phyloP scores from a whole-genome alignment of 177 flowering plant species.

The Vitis hybrid region DNA sequence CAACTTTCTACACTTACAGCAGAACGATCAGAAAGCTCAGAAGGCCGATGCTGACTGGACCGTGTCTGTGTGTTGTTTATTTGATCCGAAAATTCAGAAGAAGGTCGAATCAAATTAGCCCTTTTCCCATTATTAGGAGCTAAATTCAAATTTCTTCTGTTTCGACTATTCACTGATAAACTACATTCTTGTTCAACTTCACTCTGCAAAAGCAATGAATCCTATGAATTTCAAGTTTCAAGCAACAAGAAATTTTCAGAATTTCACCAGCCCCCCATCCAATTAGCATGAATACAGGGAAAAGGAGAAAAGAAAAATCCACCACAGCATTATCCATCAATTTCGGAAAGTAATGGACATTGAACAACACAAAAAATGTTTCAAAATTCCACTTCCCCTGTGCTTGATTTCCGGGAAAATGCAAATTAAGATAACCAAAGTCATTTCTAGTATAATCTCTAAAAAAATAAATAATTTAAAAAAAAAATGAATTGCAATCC shows the following conservation, averaged over 20 bases:
- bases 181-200: conserved; percentile 35
- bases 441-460: too few relatives aligned
- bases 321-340: too few relatives aligned
- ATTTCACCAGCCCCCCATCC: background rate
- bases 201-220: conserved; percentile 26
- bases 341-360: too few relatives aligned
- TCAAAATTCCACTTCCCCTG: too few relatives aligned
- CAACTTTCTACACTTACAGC: conserved; percentile 26
- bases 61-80: conserved; percentile 20
- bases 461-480: too few relatives aligned
- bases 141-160: conserved; percentile 5
- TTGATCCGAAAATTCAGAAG: conserved; percentile 20
- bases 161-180: conserved; percentile 11
- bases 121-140: conserved; percentile 10
- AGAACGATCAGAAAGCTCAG: conserved; percentile 38
- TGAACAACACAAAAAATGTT: too few relatives aligned
- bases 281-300: background rate
- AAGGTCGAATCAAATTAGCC: conserved; percentile 17
- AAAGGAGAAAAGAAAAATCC: too few relatives aligned
- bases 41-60: conserved; percentile 37
- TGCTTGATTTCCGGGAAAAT: too few relatives aligned
- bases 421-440: too few relatives aligned
- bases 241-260: background rate
- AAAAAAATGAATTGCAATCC: too few relatives aligned
- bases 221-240: background rate